Conservation (phyloP, 345 rosid species). For the Rhodamnia argentea region DNA sequence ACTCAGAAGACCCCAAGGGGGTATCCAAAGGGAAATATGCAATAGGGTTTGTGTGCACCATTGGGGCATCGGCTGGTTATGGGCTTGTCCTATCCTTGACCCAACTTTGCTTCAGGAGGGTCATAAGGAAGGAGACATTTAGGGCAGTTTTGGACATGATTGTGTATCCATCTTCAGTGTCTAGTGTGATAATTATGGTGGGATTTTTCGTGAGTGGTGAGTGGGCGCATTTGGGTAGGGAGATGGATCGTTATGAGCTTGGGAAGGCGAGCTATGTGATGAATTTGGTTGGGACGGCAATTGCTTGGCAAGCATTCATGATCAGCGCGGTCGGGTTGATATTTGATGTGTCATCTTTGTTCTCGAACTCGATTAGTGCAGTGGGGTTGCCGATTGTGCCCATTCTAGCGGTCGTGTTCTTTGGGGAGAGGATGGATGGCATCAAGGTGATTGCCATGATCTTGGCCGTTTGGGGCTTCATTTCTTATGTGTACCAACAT, state of each 20-base stretch:
- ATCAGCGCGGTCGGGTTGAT: constrained; percentile 26
- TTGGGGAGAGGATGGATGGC: constrained; percentile 29
- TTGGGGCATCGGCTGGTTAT: constrained; percentile 25
- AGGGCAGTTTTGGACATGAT: constrained; percentile 23
- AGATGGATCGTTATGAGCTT: constrained; percentile 17
- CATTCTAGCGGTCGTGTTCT: constrained; percentile 25
- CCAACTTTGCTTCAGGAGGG: constrained; percentile 15
- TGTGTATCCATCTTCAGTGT: constrained; percentile 10
- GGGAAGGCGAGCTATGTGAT: constrained; percentile 26
- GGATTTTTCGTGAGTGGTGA: constrained; percentile 42
- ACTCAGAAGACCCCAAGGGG: neutral
- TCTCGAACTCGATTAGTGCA: constrained; percentile 16
- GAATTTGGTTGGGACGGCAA: constrained; percentile 23
- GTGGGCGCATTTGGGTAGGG: constrained; percentile 13
- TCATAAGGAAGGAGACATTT: constrained; percentile 10
- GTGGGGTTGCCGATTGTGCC: constrained; percentile 35
- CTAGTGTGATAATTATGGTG: constrained; percentile 2
- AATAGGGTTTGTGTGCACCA: constrained; percentile 29
- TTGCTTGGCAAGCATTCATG: constrained; percentile 23
- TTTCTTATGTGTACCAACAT: constrained; percentile 33
- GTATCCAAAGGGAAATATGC: constrained; percentile 7
- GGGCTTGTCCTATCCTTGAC: constrained; percentile 13
- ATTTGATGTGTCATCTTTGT: constrained; percentile 31
- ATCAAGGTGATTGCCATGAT: constrained; percentile 24
- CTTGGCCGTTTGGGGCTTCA: constrained; percentile 39